Percentiles rank a stretch among this genome's conserved stretches.
Evolutionary conservation across 2,329 filamentous ascomycete genomes (phyloP).

Genomic region (Aotearoamyces nothofagi): DNA sequence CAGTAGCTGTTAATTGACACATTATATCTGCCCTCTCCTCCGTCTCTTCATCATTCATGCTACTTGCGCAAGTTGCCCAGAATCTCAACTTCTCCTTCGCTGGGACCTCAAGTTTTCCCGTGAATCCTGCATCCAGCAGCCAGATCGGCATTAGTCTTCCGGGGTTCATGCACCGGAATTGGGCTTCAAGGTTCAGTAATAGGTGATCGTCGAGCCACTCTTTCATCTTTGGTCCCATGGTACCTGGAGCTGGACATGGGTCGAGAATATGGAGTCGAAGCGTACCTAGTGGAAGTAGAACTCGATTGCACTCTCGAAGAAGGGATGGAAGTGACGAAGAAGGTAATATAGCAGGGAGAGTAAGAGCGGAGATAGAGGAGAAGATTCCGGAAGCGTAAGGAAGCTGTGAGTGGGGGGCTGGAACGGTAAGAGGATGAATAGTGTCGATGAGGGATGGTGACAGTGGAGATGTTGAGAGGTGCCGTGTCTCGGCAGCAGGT

Average conservation of each 20-base stretch:
- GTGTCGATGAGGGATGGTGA: constrained; percentile 20
- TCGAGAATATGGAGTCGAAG: constrained; percentile 48
- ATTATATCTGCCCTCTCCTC: constrained; percentile 26
- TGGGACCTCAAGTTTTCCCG: constrained; percentile 23
- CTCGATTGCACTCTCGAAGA: constrained; percentile 38
- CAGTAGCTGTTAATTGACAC: constrained; percentile 32
- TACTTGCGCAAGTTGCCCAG: constrained; percentile 8
- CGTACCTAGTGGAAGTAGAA: constrained; percentile 36
- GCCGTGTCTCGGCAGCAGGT: constrained; percentile 25
- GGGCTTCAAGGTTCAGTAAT: constrained; percentile 39
- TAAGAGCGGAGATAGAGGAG: constrained; percentile 33
- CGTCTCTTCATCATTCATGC: constrained; percentile 13
- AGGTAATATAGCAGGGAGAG: constrained; percentile 39
- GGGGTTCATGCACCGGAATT: constrained; percentile 44
- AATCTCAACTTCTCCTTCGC: constrained; percentile 12
- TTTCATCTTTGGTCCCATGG: constrained; percentile 39
- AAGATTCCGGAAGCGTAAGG: constrained; percentile 24
- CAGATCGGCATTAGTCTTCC: constrained; percentile 41
- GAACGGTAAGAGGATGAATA: constrained; percentile 18
- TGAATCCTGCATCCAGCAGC: constrained; percentile 38
- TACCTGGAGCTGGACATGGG: constrained; percentile 38
- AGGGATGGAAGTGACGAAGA: constrained; percentile 39
- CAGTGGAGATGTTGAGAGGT: constrained; percentile 23
- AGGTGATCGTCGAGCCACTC: constrained; percentile 48
- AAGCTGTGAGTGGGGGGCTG: constrained; percentile 22